Evolutionary conservation across 345 rosid genomes (phyloP).

Genomic region (Salix koriyanagi): DNA sequence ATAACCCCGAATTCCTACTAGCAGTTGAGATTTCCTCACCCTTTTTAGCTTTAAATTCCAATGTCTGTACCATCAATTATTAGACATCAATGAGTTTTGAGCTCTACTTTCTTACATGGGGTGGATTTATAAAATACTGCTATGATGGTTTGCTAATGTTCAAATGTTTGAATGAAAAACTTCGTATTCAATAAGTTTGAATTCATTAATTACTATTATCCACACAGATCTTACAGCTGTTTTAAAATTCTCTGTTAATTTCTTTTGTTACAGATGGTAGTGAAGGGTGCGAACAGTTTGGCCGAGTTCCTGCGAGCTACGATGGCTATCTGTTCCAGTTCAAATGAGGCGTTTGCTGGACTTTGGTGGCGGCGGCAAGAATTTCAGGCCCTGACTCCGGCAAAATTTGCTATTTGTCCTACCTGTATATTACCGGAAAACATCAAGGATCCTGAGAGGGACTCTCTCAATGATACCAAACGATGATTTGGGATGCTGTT

Average conservation of each 20-base stretch:
- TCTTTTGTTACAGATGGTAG: slow-evolving; percentile 3
- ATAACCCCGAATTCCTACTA: slow-evolving; percentile 25
- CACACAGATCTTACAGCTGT: too few species aligned
- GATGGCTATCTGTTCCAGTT: not conserved
- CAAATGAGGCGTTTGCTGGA: not conserved
- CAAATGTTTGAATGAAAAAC: not conserved
- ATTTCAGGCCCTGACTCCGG: not conserved
- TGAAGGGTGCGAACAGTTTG: not conserved
- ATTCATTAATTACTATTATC: too few species aligned
- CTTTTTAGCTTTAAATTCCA: not conserved
- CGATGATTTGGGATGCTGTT: not conserved
- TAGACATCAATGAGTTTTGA: not conserved
- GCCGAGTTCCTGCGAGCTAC: not conserved
- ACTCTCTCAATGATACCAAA: not conserved
- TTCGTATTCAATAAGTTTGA: too few species aligned
- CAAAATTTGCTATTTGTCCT: not conserved
- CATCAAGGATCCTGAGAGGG: not conserved
- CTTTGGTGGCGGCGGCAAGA: not conserved
- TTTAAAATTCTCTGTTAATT: too few species aligned
- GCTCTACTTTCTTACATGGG: not conserved
- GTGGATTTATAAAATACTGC: not conserved
- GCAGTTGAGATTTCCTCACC: slow-evolving; percentile 1
- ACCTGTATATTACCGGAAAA: not conserved
- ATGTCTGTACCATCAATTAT: not conserved
- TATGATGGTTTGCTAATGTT: not conserved